Evolutionary conservation across 345 rosid species (phyloP), one percentile per base, ranked within the genome.

Genomic region (Pugionium dolabratum): DNA sequence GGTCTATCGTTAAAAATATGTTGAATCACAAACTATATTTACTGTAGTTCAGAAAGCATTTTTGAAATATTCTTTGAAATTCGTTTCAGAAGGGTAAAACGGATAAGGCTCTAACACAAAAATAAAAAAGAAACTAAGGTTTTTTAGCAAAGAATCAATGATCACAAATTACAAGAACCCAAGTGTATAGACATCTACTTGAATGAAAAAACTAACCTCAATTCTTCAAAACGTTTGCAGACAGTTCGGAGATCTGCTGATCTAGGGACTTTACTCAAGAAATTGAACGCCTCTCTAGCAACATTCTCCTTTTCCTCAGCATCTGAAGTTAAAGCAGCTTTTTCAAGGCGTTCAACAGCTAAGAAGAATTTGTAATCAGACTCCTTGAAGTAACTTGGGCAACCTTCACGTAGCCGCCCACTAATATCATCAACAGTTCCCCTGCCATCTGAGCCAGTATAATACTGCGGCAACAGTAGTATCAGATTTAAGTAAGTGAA

Each of bases 401-500:
- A 90, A 51, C 99, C 96, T 75, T 90, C 97, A 9, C 82, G 82
- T 49, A 94, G 73, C 74, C 86, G 76, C 49, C 82, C 86, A 77
- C 96, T 88, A 54, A 94, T 81, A 69, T 94, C 99, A 77, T 94
- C 93, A 59, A 94, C 96, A 49, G 99, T 85, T 52, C 99, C 97
- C 79, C 97, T 94, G 66, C 97, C 99, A 84, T 88, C 97, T 47
- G 91, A 91, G 71, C 93, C 91, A 67, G 95, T 90, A 78, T 94
- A 94, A 80, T 85, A 85, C 99, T 94, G 91, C 70, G 63, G 75
- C 50, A 75, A 69, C 31, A 33, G 51, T 8, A 66, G 9, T 27
- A 63, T 35, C 48, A 59, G 7, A 49, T 60, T 75, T 32, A 58
- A 49, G 29, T 53, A 42, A 50, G 52, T 10, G 10, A 68, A 60